Percentiles rank a stretch among this genome's conserved stretches.
These are phyloP conservation scores for Exophiala sp. DNA, from an alignment of 2,329 filamentous ascomycete genomes.

Conservation along the genomic window DNA sequence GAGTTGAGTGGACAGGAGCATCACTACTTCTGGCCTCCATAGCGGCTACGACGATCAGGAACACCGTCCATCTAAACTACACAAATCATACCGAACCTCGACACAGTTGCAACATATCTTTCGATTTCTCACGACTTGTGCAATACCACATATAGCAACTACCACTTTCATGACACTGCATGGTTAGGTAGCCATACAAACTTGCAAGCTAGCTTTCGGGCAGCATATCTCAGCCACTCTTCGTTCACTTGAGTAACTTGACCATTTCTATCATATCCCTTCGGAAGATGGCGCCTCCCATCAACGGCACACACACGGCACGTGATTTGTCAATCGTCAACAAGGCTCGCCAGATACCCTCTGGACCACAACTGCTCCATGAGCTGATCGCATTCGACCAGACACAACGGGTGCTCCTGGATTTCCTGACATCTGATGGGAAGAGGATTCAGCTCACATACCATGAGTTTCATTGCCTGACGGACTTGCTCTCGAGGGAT, in stretches of 20 bases:
- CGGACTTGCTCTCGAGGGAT: constrained; percentile 27
- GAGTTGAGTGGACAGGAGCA: background rate
- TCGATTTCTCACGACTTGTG: no score
- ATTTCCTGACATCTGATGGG: constrained; percentile 56
- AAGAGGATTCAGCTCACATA: constrained; percentile 56
- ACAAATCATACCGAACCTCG: no score
- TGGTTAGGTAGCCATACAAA: background rate
- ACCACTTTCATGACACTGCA: background rate
- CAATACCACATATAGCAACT: background rate
- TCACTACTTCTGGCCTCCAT: constrained; percentile 2
- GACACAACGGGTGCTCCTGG: constrained; percentile 54
- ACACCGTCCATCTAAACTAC: background rate
- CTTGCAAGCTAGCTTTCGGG: background rate
- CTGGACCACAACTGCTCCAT: constrained; percentile 58
- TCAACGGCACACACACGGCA: constrained; percentile 4
- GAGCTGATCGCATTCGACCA: constrained; percentile 55
- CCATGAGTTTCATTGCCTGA: constrained; percentile 46
- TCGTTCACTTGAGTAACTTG: no score
- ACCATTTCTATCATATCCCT: no score
- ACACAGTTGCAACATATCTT: no score
- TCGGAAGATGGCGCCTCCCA: constrained; percentile 1
- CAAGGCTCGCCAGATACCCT: constrained; percentile 47
- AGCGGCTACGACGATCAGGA: background rate
- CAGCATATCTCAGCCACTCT: background rate
- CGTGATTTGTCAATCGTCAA: constrained; percentile 57